phyloP scores from a whole-genome alignment of 169 alveolate genomes.

The Gregarina niphandrodes region DNA sequence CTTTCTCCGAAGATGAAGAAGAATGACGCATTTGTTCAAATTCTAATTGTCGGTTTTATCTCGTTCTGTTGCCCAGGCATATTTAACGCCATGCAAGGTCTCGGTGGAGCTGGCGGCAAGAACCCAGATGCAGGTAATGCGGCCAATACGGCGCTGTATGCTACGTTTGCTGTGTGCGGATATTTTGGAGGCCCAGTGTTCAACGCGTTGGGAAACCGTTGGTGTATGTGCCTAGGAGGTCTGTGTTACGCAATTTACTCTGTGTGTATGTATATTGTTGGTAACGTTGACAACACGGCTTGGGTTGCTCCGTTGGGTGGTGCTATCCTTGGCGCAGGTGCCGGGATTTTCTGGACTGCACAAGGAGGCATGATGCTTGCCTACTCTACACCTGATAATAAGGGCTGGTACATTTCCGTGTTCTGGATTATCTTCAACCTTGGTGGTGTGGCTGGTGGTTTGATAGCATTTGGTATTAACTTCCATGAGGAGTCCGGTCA shows the following conservation, averaged over 20 bases:
- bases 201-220: not conserved
- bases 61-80: constrained; percentile 20
- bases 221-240: constrained; percentile 1
- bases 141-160: constrained; percentile 3
- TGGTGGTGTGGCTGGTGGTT: constrained; percentile 20
- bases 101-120: constrained; percentile 9
- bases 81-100: constrained; percentile 16
- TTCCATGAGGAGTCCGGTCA: constrained; percentile 1
- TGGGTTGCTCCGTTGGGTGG: too few species aligned
- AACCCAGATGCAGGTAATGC: not conserved
- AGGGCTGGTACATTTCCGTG: constrained; percentile 13
- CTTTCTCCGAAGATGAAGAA: too few species aligned
- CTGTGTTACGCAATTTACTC: constrained; percentile 2
- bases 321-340: constrained; percentile 10
- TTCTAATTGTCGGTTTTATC: constrained; percentile 8
- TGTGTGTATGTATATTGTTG: not conserved
- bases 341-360: constrained; percentile 21
- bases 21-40: constrained; percentile 1
- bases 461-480: constrained; percentile 11
- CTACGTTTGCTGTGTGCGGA: constrained; percentile 2
- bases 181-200: constrained; percentile 4
- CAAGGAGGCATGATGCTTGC: constrained; percentile 22
- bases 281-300: not conserved
- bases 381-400: constrained; percentile 6
- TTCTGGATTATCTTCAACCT: constrained; percentile 22